Conservation (phyloP, 129 eudicot genomes). For the Pseudognaphalium luteoalbum region DNA sequence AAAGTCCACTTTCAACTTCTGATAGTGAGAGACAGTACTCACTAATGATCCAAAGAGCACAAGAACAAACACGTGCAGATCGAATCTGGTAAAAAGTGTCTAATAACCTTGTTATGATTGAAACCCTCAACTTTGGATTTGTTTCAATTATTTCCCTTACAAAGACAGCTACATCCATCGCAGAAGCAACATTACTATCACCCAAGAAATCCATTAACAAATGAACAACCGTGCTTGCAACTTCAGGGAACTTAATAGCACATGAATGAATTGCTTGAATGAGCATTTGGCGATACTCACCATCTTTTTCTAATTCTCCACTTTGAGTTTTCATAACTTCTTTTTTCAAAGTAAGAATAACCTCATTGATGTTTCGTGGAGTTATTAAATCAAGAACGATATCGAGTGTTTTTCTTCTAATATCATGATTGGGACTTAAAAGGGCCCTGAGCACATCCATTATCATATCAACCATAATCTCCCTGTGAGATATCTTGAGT, state of each 20-base stretch:
- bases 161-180: conserved; percentile 91
- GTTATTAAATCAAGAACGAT: conserved; percentile 92
- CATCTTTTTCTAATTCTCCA: conserved; percentile 93
- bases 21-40: conserved; percentile 94
- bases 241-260: conserved; percentile 94
- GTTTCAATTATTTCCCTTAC: conserved; percentile 97
- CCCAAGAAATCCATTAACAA: conserved; percentile 97
- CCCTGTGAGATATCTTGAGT: conserved; percentile 74
- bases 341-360: conserved; percentile 82
- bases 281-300: conserved; percentile 92
- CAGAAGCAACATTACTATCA: conserved; percentile 92
- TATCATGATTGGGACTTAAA: conserved; percentile 94
- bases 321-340: conserved; percentile 94
- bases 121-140: conserved; percentile 88
- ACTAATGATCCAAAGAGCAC: conserved; percentile 98
- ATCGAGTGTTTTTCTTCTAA: conserved; percentile 85
- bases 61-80: conserved; percentile 91
- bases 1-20: conserved; percentile 92
- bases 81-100: conserved; percentile 96
- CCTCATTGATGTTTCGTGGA: conserved; percentile 88
- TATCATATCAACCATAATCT: conserved; percentile 90
- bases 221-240: conserved; percentile 94
- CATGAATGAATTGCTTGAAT: conserved; percentile 97
- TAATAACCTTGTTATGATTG: conserved; percentile 76
- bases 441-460: conserved; percentile 98